phyloP scores from a whole-genome alignment of 441 rosid genomes.

The Brassica balearica region DNA sequence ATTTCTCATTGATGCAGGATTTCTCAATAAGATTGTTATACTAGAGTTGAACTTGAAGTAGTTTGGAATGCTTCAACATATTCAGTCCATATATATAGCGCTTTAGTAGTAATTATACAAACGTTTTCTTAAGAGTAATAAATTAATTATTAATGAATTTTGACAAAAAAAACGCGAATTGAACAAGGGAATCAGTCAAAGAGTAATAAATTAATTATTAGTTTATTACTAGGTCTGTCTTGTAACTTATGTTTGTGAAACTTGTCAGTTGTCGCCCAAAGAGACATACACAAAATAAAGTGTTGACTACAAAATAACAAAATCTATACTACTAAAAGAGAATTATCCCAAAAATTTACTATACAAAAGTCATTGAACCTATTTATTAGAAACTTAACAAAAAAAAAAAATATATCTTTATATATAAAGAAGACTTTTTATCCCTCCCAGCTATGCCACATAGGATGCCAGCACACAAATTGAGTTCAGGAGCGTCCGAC shows the following conservation, averaged over 20 bases:
- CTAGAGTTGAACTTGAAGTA: not conserved
- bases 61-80: not conserved
- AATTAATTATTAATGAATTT: not conserved
- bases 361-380: no score
- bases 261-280: not conserved
- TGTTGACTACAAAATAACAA: not conserved
- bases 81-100: not conserved
- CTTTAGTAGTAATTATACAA: not conserved
- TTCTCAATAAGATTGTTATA: not conserved
- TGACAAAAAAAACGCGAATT: not conserved
- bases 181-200: not conserved
- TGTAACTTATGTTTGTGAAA: not conserved
- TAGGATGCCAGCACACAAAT: no score
- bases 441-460: no score
- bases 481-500: no score
- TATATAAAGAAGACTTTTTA: no score
- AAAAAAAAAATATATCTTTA: no score
- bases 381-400: no score
- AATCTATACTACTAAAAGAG: no score
- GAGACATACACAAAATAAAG: not conserved
- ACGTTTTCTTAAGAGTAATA: not conserved
- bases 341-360: no score
- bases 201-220: not conserved
- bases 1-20: slow-evolving; percentile 12
- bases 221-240: not conserved